A percentile compares a stretch with the other conserved stretches of the same genome.
These are phyloP conservation scores for Arthrobotrys sphaeroides DNA, from an alignment of 2,329 filamentous ascomycete species.

Conservation along the genomic window DNA sequence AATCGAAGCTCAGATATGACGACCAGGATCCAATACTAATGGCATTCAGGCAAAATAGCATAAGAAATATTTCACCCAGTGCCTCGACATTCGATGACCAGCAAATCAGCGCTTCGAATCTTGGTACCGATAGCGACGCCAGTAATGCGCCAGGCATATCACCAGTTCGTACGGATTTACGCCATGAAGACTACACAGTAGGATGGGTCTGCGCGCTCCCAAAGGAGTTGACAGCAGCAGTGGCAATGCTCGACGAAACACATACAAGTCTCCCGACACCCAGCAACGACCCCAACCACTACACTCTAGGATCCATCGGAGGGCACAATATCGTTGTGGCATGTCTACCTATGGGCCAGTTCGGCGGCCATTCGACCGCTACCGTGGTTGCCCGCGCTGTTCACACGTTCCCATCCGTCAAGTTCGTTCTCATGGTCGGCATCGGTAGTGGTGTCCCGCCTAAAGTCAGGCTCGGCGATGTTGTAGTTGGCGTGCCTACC, in stretches of 20 bases:
- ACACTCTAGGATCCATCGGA: not conserved
- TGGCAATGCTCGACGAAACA: slow-evolving; percentile 4
- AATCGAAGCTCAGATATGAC: too few relatives aligned
- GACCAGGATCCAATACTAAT: too few relatives aligned
- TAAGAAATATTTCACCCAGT: too few relatives aligned
- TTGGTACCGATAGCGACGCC: too few relatives aligned
- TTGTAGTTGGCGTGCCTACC: not conserved
- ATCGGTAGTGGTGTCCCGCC: slow-evolving; percentile 60
- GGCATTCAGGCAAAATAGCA: too few relatives aligned
- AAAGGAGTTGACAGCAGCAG: not conserved
- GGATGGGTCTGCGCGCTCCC: slow-evolving; percentile 6
- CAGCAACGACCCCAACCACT: not conserved
- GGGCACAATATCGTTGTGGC: not conserved
- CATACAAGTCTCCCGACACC: not conserved
- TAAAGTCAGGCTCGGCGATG: slow-evolving; percentile 44
- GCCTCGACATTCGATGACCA: too few relatives aligned
- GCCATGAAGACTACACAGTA: not conserved
- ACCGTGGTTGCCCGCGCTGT: slow-evolving; percentile 59
- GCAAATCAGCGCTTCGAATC: too few relatives aligned
- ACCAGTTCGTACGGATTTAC: too few relatives aligned
- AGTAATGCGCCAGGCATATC: too few relatives aligned
- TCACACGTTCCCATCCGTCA: slow-evolving; percentile 59
- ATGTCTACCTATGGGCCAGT: not conserved
- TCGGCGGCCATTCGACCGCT: not conserved
- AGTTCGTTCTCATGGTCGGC: slow-evolving; percentile 63